Conservation (phyloP, 2,329 filamentous ascomycete species). For the Alternaria incomplexa region DNA sequence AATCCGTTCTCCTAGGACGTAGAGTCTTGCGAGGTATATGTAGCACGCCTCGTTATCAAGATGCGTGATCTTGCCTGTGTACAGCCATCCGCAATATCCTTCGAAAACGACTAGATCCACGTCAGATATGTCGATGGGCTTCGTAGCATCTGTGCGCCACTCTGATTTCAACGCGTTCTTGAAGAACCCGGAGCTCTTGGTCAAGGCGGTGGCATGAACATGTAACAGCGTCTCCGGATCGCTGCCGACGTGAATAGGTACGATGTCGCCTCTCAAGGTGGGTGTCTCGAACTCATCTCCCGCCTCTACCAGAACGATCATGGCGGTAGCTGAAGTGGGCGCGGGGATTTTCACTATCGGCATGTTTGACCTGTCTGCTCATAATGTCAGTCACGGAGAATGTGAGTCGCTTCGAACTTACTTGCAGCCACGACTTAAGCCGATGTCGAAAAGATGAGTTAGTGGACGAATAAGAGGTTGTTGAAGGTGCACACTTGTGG, state of each 20-base stretch:
- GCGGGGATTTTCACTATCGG: not conserved
- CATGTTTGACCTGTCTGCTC: not conserved
- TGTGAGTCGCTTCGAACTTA: no score
- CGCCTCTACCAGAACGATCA: not conserved
- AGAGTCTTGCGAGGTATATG: not conserved
- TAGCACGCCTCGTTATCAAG: no score
- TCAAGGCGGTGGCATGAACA: not conserved
- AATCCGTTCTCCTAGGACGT: not conserved
- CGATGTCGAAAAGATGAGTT: no score
- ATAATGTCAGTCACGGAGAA: not conserved
- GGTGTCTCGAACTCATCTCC: not conserved
- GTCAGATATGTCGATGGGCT: constrained; percentile 3
- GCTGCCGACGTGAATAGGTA: not conserved
- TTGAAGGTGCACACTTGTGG: no score
- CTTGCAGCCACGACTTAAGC: no score
- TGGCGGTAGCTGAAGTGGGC: not conserved
- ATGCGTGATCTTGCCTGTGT: not conserved
- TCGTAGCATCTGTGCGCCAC: not conserved
- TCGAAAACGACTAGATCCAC: constrained; percentile 1
- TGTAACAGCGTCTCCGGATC: not conserved
- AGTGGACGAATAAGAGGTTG: no score
- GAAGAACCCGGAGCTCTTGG: not conserved
- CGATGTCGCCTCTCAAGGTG: not conserved
- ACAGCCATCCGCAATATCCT: constrained; percentile 8
- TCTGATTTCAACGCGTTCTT: not conserved